Conservation (phyloP, 805 yeast species). For the Wickerhamiella musiphila region DNA sequence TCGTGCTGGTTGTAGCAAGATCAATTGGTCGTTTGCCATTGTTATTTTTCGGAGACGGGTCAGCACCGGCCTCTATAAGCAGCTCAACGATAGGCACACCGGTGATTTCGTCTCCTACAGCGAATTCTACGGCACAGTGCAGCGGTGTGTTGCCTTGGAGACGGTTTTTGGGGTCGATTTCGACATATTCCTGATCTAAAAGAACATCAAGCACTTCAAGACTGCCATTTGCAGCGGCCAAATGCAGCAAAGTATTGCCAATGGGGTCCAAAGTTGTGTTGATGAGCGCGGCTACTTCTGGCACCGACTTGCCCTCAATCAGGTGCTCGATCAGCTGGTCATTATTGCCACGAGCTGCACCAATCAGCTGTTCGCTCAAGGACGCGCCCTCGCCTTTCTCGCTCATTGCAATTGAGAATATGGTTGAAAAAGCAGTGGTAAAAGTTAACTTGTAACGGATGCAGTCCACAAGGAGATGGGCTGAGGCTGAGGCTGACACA, state of each 20-base stretch:
- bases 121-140: constrained; percentile 66
- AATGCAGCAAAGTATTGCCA: constrained; percentile 66
- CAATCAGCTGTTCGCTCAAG: constrained; percentile 60
- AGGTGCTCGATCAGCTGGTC: constrained; percentile 50
- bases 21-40: constrained; percentile 62
- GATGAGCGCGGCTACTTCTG: constrained; percentile 31
- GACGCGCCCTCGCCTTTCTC: constrained; percentile 46
- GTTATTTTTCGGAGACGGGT: constrained; percentile 39
- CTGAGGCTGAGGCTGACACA: background rate
- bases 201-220: constrained; percentile 68
- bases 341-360: constrained; percentile 78
- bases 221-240: constrained; percentile 67
- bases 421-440: background rate
- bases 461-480: background rate
- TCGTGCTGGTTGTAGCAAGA: constrained; percentile 37
- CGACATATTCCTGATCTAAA: constrained; percentile 78
- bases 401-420: background rate
- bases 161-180: constrained; percentile 63
- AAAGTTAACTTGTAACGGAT: background rate
- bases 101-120: constrained; percentile 64
- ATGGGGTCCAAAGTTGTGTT: constrained; percentile 60
- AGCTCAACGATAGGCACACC: constrained; percentile 46
- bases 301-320: constrained; percentile 23
- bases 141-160: constrained; percentile 74
- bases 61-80: constrained; percentile 81